These are phyloP conservation scores for Ocimum tenuiflorum DNA, from an alignment of 257 asterid genomes.

Conservation along the genomic window DNA sequence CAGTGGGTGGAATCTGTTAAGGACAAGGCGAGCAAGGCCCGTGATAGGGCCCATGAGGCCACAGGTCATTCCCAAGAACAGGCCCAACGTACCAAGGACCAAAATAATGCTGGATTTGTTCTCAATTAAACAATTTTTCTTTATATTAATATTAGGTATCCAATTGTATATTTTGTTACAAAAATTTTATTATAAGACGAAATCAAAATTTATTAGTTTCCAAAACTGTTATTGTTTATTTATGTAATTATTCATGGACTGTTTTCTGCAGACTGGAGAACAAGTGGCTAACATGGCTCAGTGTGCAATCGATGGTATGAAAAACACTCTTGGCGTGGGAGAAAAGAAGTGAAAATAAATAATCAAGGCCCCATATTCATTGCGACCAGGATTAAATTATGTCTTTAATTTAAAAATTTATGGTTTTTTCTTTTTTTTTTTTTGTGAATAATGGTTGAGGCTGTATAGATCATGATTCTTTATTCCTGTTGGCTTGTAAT, in stretches of 20 bases:
- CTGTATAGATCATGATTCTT: too few species aligned
- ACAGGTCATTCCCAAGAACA: slow-evolving; percentile 32
- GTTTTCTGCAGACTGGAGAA: slow-evolving; percentile 43
- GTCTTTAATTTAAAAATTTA: background rate
- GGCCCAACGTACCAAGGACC: slow-evolving; percentile 44
- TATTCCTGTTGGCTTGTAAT: too few species aligned
- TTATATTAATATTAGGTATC: too few species aligned
- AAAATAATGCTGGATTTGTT: slow-evolving; percentile 39
- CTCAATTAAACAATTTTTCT: background rate
- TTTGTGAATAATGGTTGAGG: too few species aligned
- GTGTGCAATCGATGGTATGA: slow-evolving; percentile 65
- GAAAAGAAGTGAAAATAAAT: slow-evolving; percentile 42
- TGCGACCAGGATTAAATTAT: background rate
- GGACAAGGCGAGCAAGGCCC: slow-evolving; percentile 36
- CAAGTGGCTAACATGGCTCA: slow-evolving; percentile 53
- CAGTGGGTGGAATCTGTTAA: slow-evolving; percentile 44
- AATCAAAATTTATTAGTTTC: background rate
- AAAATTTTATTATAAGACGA: background rate
- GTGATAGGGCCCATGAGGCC: slow-evolving; percentile 37
- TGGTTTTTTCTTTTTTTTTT: too few species aligned
- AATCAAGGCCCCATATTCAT: background rate
- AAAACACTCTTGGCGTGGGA: slow-evolving; percentile 66
- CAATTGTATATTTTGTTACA: too few species aligned
- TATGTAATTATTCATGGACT: background rate
- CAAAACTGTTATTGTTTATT: too few species aligned